A percentile compares a stretch with the other conserved stretches of the same genome.
phyloP scores from a whole-genome alignment of 2,329 filamentous ascomycete species.

The Epichloe typhina region DNA sequence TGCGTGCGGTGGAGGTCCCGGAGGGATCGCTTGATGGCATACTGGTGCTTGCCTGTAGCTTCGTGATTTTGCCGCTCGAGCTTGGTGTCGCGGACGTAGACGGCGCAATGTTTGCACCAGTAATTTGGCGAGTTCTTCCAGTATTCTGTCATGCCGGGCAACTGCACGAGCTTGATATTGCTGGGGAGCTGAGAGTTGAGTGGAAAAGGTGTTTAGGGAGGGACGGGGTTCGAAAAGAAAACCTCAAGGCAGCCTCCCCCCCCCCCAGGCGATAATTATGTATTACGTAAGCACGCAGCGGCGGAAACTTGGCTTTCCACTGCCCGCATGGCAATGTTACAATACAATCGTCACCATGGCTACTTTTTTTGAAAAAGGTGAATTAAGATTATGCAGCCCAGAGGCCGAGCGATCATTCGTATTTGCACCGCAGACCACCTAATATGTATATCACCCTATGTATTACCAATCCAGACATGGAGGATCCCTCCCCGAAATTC shows the following conservation, averaged over 20 bases:
- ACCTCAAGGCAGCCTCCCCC: neutral
- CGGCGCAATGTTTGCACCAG: constrained; percentile 95
- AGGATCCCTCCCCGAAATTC: neutral
- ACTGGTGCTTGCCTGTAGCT: constrained; percentile 72
- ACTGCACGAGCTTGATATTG: too few relatives aligned
- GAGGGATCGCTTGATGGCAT: constrained; percentile 75
- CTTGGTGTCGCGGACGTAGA: constrained; percentile 82
- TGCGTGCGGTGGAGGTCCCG: constrained; percentile 77
- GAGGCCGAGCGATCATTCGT: neutral
- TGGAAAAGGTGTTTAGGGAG: too few relatives aligned
- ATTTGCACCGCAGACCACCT: constrained; percentile 2
- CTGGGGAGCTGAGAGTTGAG: too few relatives aligned
- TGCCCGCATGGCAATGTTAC: neutral
- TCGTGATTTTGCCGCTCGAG: constrained; percentile 86
- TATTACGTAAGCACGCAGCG: neutral
- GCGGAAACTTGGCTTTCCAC: neutral
- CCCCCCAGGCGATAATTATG: neutral
- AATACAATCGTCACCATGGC: neutral
- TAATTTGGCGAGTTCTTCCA: constrained; percentile 98
- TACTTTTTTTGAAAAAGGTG: neutral
- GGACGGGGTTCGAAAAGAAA: too few relatives aligned
- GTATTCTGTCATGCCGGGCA: constrained; percentile 72
- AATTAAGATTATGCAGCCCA: neutral
- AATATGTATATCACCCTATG: neutral
- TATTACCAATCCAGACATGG: constrained; percentile 1